Evolutionary conservation across 2,329 filamentous ascomycete genomes (phyloP).

Genomic region (Exophiala aquamarina): DNA sequence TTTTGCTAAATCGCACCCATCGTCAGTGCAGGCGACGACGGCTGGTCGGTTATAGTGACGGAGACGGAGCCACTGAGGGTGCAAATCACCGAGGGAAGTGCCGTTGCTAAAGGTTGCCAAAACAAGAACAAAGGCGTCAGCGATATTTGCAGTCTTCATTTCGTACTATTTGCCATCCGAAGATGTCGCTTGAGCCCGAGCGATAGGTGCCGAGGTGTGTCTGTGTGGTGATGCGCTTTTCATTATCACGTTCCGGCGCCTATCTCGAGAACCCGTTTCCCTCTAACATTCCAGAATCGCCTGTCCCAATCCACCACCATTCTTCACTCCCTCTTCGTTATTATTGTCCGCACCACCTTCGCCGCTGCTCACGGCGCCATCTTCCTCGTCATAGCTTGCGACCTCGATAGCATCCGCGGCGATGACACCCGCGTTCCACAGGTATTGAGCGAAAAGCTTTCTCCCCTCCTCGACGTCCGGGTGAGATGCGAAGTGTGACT

Average conservation of each 20-base stretch:
- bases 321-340: slow-evolving; percentile 3
- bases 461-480: slow-evolving; percentile 51
- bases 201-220: too few species aligned
- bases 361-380: background rate
- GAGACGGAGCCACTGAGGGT: slow-evolving; percentile 36
- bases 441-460: slow-evolving; percentile 57
- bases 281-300: slow-evolving; percentile 44
- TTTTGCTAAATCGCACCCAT: slow-evolving; percentile 25
- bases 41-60: slow-evolving; percentile 54
- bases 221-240: background rate
- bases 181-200: too few species aligned
- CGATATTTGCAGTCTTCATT: too few species aligned
- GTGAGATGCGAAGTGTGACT: slow-evolving; percentile 42
- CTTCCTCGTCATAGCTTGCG: slow-evolving; percentile 25
- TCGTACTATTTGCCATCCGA: too few species aligned
- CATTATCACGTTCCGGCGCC: slow-evolving; percentile 56
- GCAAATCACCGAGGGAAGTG: slow-evolving; percentile 41
- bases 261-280: slow-evolving; percentile 56
- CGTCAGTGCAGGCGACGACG: slow-evolving; percentile 40
- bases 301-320: slow-evolving; percentile 17
- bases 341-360: slow-evolving; percentile 14
- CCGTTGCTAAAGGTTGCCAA: slow-evolving; percentile 39
- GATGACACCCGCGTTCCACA: slow-evolving; percentile 57
- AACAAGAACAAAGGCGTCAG: too few species aligned
- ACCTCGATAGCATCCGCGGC: slow-evolving; percentile 43